These are phyloP conservation scores for Acacia pycnantha DNA, from an alignment of 331 rosid genomes.

Conservation along the genomic window DNA sequence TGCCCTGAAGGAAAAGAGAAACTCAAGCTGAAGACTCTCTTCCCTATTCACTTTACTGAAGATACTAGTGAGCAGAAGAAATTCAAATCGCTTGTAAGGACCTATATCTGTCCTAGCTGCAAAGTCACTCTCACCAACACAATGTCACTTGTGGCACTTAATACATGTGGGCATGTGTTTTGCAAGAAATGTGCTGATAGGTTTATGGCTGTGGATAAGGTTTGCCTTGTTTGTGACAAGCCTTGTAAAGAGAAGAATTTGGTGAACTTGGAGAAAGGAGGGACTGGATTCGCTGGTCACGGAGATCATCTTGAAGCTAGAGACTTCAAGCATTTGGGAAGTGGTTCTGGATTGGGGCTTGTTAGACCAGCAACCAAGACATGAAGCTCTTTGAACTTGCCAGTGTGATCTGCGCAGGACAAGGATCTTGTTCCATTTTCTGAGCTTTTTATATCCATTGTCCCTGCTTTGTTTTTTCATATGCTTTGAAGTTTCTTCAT, in stretches of 20 bases:
- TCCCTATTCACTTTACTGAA: conserved; percentile 53
- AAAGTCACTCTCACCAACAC: conserved; percentile 87
- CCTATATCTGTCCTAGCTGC: conserved; percentile 90
- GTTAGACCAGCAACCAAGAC: conserved; percentile 91
- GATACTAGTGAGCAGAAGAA: conserved; percentile 41
- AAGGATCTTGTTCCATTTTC: not conserved
- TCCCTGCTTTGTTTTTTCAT: not conserved
- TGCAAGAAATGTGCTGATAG: conserved; percentile 96
- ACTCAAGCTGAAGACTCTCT: conserved; percentile 62
- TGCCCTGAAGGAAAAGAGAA: conserved; percentile 73
- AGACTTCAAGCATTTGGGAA: conserved; percentile 96
- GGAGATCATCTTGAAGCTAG: conserved; percentile 89
- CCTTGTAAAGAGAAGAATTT: conserved; percentile 79
- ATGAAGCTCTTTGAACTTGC: conserved; percentile 13
- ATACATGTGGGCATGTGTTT: conserved; percentile 88
- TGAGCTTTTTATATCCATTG: not conserved
- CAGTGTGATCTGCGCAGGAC: not conserved
- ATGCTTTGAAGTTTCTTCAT: not conserved
- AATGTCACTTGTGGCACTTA: conserved; percentile 80
- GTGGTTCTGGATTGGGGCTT: conserved; percentile 89
- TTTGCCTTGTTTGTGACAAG: conserved; percentile 87
- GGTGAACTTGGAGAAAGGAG: conserved; percentile 83
- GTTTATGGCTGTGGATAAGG: conserved; percentile 86
- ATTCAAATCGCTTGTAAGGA: conserved; percentile 29
- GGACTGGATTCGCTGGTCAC: conserved; percentile 88